Conservation (phyloP, 1,284 basidiomycete species). For the Ustilago curta region DNA sequence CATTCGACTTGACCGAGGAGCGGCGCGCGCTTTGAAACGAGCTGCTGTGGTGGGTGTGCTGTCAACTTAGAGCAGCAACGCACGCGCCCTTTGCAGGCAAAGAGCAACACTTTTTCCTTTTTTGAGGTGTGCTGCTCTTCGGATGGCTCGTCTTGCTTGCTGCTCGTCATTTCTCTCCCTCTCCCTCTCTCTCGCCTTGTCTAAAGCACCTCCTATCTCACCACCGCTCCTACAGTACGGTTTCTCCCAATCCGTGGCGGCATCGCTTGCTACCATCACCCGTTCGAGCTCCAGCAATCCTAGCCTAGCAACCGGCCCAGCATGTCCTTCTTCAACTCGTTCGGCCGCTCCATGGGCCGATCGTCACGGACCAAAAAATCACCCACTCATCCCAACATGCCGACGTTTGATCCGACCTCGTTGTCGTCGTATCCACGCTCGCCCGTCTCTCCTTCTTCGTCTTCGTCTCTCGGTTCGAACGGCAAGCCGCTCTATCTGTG, state of each 20-base stretch:
- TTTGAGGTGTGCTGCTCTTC: too few species aligned
- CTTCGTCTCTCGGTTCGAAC: slow-evolving; percentile 25
- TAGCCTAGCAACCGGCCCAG: background rate
- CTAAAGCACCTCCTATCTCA: too few species aligned
- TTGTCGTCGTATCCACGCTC: slow-evolving; percentile 25
- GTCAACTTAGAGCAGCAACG: background rate
- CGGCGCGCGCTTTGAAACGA: too few species aligned
- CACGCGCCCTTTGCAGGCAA: slow-evolving; percentile 6
- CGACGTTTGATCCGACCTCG: slow-evolving; percentile 45
- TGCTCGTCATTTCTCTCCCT: too few species aligned
- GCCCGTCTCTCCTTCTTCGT: slow-evolving; percentile 28
- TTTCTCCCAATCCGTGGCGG: too few species aligned
- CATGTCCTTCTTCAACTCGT: slow-evolving; percentile 65
- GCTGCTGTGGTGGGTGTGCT: too few species aligned
- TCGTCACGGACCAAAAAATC: slow-evolving; percentile 61
- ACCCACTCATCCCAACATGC: slow-evolving; percentile 54
- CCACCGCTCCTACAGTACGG: too few species aligned
- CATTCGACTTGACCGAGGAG: too few species aligned
- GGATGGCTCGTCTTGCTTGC: too few species aligned
- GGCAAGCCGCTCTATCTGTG: slow-evolving; percentile 68
- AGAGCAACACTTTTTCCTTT: slow-evolving; percentile 19
- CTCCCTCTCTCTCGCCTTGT: too few species aligned
- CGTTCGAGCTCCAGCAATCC: too few species aligned
- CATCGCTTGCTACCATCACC: too few species aligned
- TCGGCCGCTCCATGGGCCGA: slow-evolving; percentile 66